Base-by-base conservation (phyloP, 179 eudicot species). In the Actinidia arguta region DNA sequence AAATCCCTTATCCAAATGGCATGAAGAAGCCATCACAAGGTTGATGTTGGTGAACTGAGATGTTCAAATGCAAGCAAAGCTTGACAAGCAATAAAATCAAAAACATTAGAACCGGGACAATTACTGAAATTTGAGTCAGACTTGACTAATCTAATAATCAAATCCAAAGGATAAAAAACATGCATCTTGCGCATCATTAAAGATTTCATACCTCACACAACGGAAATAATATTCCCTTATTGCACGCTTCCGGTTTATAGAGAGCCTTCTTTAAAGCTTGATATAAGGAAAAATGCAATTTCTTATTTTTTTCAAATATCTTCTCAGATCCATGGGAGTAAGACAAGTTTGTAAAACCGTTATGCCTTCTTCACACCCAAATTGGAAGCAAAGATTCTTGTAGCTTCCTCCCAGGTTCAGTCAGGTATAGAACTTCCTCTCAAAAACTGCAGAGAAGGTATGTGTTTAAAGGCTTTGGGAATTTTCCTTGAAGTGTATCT, bases 201-300 rank as follows among this genome's bases (percentile, higher is more conserved):
- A 58, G n/a, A 56, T 46, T 56, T 71, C 55, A 72, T 90, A 96
- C 99, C 99, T 94, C 92, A 78, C 96, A 94, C 84, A 96, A 80
- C 24, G 99, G 94, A 76, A 96, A 85, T 86, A 96, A 86, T 73
- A 96, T 89, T 79, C 98, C 99, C 90, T 94, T 94, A 88, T 93
- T 93, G 84, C 94, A 96, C 78, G 98, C 99, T 88, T 96, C 93
- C 31, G 99, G 99, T 85, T 96, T 96, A 87, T 93, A 96, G 56
- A 96, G 76, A 72, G 98, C 85, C 83, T 96, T 96, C 81, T 90
- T 93, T 84, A 96, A 80, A 78, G 98, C 78, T 80, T 88, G 94
- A 87, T 89, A 90, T 42, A 96, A 80, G 20, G 92, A 91, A 88
- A 91, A 91, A 88, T 96, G 99, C 88, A 96, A 86, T 79, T 90